Percentiles rank a stretch among this genome's conserved stretches.
Conservation (phyloP, 2,329 filamentous ascomycete species). For the Aspergillus pseudotamarii region DNA sequence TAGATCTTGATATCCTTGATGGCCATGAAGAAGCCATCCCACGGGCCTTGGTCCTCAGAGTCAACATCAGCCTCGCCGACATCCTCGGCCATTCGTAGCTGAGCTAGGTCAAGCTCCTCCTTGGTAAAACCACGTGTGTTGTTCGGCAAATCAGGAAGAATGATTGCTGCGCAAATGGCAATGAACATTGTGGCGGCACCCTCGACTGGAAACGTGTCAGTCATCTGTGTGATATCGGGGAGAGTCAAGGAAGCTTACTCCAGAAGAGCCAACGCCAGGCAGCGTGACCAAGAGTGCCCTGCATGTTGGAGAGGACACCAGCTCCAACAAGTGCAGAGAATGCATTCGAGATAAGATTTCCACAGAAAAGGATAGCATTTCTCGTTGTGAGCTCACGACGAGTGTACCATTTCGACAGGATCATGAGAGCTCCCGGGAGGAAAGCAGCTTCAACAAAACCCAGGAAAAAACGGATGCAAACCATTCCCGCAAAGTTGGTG, state of each 20-base stretch:
- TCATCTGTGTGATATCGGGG: neutral
- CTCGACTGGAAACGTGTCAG: slow-evolving; percentile 52
- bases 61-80: slow-evolving; percentile 65
- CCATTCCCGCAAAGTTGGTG: slow-evolving; percentile 54
- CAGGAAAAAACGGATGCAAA: slow-evolving; percentile 50
- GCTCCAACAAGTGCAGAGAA: slow-evolving; percentile 69
- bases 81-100: slow-evolving; percentile 66
- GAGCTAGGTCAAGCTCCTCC: slow-evolving; percentile 60
- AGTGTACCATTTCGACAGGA: slow-evolving; percentile 65
- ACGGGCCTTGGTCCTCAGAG: slow-evolving; percentile 54
- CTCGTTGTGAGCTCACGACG: slow-evolving; percentile 60
- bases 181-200: slow-evolving; percentile 66
- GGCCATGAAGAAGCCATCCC: slow-evolving; percentile 58
- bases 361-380: slow-evolving; percentile 58
- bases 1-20: slow-evolving; percentile 64
- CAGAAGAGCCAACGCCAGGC: slow-evolving; percentile 54
- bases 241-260: slow-evolving; percentile 56
- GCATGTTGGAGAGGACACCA: slow-evolving; percentile 68
- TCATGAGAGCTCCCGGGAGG: slow-evolving; percentile 49
- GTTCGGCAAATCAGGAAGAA: slow-evolving; percentile 69
- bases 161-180: slow-evolving; percentile 58
- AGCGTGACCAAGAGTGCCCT: slow-evolving; percentile 46
- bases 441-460: slow-evolving; percentile 41
- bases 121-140: slow-evolving; percentile 63
- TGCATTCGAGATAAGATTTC: slow-evolving; percentile 69